phyloP scores from a whole-genome alignment of 1,284 basidiomycete genomes.

The Cutaneotrichosporon arboriforme region DNA sequence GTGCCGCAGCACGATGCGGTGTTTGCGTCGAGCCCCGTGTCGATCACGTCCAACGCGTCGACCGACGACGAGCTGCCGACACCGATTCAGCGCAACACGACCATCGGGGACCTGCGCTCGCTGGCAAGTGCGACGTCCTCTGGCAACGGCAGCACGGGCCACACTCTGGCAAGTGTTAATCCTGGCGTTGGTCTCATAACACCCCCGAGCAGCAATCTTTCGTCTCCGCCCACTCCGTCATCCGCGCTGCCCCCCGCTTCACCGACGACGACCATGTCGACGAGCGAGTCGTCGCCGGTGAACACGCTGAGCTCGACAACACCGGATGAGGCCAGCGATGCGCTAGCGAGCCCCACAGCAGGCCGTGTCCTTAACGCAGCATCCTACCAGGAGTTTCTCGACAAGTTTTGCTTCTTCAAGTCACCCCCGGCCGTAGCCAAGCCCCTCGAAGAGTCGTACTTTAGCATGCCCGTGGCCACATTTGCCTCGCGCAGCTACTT shows the following conservation, averaged over 20 bases:
- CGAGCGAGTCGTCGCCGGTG: conserved; percentile 41
- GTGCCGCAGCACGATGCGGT: too few relatives aligned
- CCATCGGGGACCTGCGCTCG: conserved; percentile 26
- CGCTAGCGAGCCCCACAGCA: conserved; percentile 1
- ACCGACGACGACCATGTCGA: conserved; percentile 31
- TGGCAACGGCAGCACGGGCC: conserved; percentile 17
- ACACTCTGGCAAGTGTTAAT: background rate
- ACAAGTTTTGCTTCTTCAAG: conserved; percentile 49
- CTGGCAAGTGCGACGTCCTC: conserved; percentile 15
- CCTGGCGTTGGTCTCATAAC: conserved; percentile 26
- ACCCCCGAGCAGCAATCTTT: conserved; percentile 42
- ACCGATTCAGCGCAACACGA: conserved; percentile 26
- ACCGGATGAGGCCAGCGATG: conserved; percentile 21
- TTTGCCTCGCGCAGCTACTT: conserved; percentile 17
- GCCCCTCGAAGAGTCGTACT: conserved; percentile 6
- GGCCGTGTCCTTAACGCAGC: conserved; percentile 24
- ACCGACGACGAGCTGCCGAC: conserved; percentile 9
- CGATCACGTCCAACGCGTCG: background rate
- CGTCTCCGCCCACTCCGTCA: conserved; percentile 41
- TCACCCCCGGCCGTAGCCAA: conserved; percentile 23
- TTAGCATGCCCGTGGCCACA: conserved; percentile 15
- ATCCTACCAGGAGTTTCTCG: conserved; percentile 42
- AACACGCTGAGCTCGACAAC: conserved; percentile 25
- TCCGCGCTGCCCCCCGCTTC: conserved; percentile 17
- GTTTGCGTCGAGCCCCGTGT: too few relatives aligned